These are phyloP conservation scores for Lentinula aciculospora DNA, from an alignment of 768 basidiomycete species.

Conservation along the genomic window DNA sequence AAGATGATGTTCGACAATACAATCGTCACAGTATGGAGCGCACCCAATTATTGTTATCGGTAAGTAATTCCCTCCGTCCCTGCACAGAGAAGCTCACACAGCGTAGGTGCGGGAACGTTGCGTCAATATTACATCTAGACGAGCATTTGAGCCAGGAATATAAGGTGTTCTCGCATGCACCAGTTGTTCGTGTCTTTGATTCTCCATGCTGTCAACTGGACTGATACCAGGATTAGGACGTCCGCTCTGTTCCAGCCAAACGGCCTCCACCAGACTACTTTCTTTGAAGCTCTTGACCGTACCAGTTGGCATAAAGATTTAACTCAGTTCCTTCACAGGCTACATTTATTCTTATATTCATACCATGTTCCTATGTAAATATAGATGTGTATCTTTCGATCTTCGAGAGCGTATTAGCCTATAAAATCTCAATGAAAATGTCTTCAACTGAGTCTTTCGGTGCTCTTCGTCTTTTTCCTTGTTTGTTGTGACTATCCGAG, in stretches of 20 bases:
- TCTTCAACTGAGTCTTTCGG: no score
- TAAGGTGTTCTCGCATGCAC: slow-evolving; percentile 91
- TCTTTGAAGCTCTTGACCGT: slow-evolving; percentile 34
- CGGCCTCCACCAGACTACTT: slow-evolving; percentile 87
- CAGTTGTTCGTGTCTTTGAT: slow-evolving; percentile 43
- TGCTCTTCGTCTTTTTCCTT: no score
- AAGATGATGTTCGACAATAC: slow-evolving; percentile 95
- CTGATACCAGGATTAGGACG: slow-evolving; percentile 44
- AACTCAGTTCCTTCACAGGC: no score
- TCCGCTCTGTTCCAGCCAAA: slow-evolving; percentile 76
- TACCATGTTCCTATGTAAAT: no score
- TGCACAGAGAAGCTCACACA: not conserved
- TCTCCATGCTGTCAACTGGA: not conserved
- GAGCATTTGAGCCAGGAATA: slow-evolving; percentile 92
- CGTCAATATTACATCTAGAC: slow-evolving; percentile 90
- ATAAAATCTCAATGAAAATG: no score
- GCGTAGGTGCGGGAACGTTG: slow-evolving; percentile 88
- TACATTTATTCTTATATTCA: no score
- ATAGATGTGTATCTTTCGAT: no score
- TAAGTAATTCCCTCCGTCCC: slow-evolving; percentile 21
- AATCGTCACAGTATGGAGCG: slow-evolving; percentile 98
- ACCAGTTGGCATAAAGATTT: no score
- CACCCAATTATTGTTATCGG: slow-evolving; percentile 98
- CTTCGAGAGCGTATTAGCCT: no score
- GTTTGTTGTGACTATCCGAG: no score